A percentile compares a stretch with the other conserved stretches of the same genome.
phyloP scores from a whole-genome alignment of 805 yeast species.

The Candida sithepensis region DNA sequence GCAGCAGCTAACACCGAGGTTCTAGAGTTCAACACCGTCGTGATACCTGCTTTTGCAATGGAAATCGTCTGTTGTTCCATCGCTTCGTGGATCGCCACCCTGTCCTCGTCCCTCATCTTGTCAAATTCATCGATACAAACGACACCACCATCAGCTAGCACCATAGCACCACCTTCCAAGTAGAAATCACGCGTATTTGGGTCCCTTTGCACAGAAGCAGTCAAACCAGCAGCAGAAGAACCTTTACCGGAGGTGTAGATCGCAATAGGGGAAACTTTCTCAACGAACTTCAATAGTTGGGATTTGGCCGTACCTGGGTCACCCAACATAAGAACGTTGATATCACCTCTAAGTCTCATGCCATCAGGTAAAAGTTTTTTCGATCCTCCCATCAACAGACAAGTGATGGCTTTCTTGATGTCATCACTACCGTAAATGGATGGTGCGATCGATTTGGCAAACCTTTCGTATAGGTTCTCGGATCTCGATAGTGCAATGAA shows the following conservation, averaged over 20 bases:
- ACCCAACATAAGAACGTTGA: slow-evolving; percentile 87
- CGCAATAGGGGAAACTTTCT: slow-evolving; percentile 89
- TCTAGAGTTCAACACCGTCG: slow-evolving; percentile 92
- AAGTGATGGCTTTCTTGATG: slow-evolving; percentile 89
- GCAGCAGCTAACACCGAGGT: slow-evolving; percentile 98
- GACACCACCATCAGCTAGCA: slow-evolving; percentile 98
- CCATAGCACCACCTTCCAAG: slow-evolving; percentile 99
- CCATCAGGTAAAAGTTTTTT: slow-evolving; percentile 92
- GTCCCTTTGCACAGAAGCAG: slow-evolving; percentile 96
- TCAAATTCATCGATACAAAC: slow-evolving; percentile 99
- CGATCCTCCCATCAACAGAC: slow-evolving; percentile 91
- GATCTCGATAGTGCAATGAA: slow-evolving; percentile 75
- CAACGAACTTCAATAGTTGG: slow-evolving; percentile 90
- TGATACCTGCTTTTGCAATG: slow-evolving; percentile 98
- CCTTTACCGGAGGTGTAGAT: slow-evolving; percentile 99
- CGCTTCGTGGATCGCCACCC: slow-evolving; percentile 99
- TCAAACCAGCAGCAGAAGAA: slow-evolving; percentile 98
- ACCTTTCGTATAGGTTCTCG: slow-evolving; percentile 82
- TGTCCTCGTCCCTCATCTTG: slow-evolving; percentile 98
- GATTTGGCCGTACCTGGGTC: slow-evolving; percentile 99
- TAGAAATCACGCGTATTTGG: slow-evolving; percentile 84
- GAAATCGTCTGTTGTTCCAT: slow-evolving; percentile 99
- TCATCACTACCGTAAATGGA: slow-evolving; percentile 93
- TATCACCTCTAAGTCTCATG: slow-evolving; percentile 94
- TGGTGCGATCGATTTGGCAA: slow-evolving; percentile 89